phyloP scores from a whole-genome alignment of 2,329 filamentous ascomycete genomes.

The Trichoderma sp. region DNA sequence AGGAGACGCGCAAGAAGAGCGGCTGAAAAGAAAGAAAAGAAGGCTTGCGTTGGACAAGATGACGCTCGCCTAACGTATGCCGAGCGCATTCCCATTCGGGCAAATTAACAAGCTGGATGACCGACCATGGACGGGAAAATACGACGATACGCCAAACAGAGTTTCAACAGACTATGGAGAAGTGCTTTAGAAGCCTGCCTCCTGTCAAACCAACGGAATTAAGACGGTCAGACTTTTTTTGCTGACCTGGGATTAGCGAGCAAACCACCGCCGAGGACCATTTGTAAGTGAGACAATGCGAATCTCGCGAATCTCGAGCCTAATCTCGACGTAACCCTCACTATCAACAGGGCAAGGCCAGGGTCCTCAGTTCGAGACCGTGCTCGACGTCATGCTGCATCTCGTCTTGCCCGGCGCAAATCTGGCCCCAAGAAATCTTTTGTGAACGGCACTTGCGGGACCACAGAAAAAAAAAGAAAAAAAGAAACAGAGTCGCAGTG shows the following conservation, averaged over 20 bases:
- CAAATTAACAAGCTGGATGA: not conserved
- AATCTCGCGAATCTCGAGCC: not conserved
- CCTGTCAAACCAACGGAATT: not conserved
- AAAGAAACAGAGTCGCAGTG: not conserved
- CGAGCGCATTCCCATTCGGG: not conserved
- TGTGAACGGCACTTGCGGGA: not conserved
- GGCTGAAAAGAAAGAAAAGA: not conserved
- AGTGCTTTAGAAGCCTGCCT: not conserved
- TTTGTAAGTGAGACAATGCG: not conserved
- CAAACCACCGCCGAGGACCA: not conserved
- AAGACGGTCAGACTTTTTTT: not conserved
- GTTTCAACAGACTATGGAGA: not conserved
- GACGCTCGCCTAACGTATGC: not conserved
- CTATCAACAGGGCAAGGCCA: not conserved
- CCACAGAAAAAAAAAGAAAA: not conserved
- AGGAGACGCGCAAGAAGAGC: not conserved
- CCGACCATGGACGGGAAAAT: not conserved
- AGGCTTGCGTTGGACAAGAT: not conserved
- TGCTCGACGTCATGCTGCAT: constrained; percentile 14
- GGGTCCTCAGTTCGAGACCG: not conserved
- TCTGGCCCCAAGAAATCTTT: not conserved
- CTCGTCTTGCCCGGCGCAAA: not conserved
- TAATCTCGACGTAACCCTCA: not conserved
- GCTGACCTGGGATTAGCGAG: not conserved
- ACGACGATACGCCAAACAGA: not conserved